phyloP scores from a whole-genome alignment of 2,329 filamentous ascomycete species.

The Zasmidium citrigriseum region DNA sequence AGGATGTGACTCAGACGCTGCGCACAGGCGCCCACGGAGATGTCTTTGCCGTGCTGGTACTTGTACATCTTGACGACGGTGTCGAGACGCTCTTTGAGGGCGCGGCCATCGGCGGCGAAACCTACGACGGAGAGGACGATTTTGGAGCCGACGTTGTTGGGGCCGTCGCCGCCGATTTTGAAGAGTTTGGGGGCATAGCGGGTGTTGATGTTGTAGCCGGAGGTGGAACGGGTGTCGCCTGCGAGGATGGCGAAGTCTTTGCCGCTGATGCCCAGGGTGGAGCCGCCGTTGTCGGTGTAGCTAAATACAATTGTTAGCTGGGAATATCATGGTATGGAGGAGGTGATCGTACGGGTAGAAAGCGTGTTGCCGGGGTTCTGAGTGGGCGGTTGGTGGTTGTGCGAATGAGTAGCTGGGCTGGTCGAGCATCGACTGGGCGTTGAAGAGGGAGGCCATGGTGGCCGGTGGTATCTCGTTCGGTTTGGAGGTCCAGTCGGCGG shows the following conservation, averaged over 20 bases:
- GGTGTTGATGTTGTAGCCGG: conserved; percentile 98
- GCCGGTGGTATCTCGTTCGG: conserved; percentile 10
- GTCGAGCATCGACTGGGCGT: conserved; percentile 52
- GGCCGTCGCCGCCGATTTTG: conserved; percentile 89
- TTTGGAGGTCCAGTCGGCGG: neutral
- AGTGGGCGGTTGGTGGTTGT: conserved; percentile 46
- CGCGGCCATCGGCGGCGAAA: conserved; percentile 91
- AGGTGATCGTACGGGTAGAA: conserved; percentile 80
- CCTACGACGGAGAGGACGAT: conserved; percentile 93
- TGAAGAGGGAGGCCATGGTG: conserved; percentile 58
- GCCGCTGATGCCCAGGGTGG: conserved; percentile 93
- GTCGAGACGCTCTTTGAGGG: conserved; percentile 90
- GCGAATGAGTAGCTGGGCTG: conserved; percentile 63
- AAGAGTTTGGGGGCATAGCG: conserved; percentile 95
- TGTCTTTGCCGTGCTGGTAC: conserved; percentile 95
- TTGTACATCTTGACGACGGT: conserved; percentile 98
- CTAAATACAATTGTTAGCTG: conserved; percentile 45
- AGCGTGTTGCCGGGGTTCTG: conserved; percentile 66
- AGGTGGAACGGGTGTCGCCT: conserved; percentile 92
- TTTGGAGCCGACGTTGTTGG: conserved; percentile 79
- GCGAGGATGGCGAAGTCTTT: conserved; percentile 94
- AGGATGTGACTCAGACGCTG: conserved; percentile 93
- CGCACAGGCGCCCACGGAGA: conserved; percentile 91
- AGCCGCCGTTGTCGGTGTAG: conserved; percentile 97
- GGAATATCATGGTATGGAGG: neutral